Evolutionary conservation across 2,329 filamentous ascomycete genomes (phyloP), one percentile per base, ranked within the genome.

Genomic region (Xylariaceae sp.): DNA sequence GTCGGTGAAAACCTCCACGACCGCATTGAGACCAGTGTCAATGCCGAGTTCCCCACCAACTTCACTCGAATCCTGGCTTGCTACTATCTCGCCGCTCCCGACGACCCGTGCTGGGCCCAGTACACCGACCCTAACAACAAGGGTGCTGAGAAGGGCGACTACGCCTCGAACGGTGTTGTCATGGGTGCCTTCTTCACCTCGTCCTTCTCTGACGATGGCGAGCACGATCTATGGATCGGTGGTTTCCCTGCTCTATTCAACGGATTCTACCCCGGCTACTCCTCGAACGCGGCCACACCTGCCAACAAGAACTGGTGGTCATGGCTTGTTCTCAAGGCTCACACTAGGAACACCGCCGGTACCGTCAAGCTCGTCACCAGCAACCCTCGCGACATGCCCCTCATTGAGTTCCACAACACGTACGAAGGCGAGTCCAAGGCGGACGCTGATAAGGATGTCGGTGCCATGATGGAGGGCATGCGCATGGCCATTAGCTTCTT

Each of bases 361-460:
- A 79, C 76, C 1, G 85, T 90, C 3, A 76, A 69, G 3, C 77
- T 90, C 5, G 73, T 73, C 15, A 84, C 81, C 0, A 70, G 78
- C 0, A 79, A 89, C 63, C 85, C 86, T 0, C 78, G 80, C 0
- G 85, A 88, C 50, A 72, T 76, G 2, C 86, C 87, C 0, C 67
- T 78, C 5, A 86, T 89, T 59, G 72, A 73, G 47, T 87, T 84
- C 72, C 80, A 83, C 67, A 85, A 78, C 67, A 85, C 81, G 68
- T 74, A 77, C 48, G 72, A 75, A 0, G 79, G 80, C 12, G 36
- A 52, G 47, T 39, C 53, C 18, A 70, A 65, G 18, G 72, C 76
- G 19, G 78, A 79, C 6, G 70, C 73, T 3, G 69, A 68, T 0
- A 71, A 74, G 30, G 76, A 81, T 44, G 63, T 80, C 8, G 77